Base-by-base conservation (phyloP, 768 basidiomycete species). In the Leucogyrophana mollusca region DNA sequence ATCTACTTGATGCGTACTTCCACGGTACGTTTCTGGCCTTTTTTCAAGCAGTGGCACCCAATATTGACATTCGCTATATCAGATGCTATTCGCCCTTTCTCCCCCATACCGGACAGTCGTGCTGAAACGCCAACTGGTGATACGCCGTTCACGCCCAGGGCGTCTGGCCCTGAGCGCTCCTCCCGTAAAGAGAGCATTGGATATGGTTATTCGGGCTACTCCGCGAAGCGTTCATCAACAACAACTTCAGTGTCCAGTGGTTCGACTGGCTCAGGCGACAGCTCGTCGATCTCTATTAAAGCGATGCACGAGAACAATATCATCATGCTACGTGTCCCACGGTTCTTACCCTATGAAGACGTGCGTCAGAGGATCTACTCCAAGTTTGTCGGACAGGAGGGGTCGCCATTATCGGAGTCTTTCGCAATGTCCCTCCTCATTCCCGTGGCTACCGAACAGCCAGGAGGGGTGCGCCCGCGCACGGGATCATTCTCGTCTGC, bases 301-400 rank as follows among this genome's bases (percentile, higher is more conserved):
- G 87, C 80, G 4, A 74, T 74, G 35, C 77, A 79, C 52, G 75
- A 79, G 54, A 74, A 80, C 51, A 69, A 75, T 21, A 83, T 85
- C 50, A 73, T 90, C 56, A 65, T 85, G 49, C 72, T 90, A 41
- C 81, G 83, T 35, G 64, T 76, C 7, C 63, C 77, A 10, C 72
- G 72, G 50, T 65, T 70, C 34, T 69, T 71, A 47, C 35, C 73
- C n/a, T 74, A 82, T 45, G 55, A 62, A 14, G 79, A 81, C 36
- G 55, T 89, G 13, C 82, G 82, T 48, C 66, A 67, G 42, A 74
- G 77, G 39, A 67, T 90, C 20, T 76, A 77, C 50, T 78, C 83
- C 45, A 88, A 87, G 56, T 83, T 90, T 57, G 72, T 76, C n/a
- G 70, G 73, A 18, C 77, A 82, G 55, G 83, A 82, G 60, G 74